Base-by-base conservation (phyloP, 805 yeast species). In the Barnettozyma botsteinii region DNA sequence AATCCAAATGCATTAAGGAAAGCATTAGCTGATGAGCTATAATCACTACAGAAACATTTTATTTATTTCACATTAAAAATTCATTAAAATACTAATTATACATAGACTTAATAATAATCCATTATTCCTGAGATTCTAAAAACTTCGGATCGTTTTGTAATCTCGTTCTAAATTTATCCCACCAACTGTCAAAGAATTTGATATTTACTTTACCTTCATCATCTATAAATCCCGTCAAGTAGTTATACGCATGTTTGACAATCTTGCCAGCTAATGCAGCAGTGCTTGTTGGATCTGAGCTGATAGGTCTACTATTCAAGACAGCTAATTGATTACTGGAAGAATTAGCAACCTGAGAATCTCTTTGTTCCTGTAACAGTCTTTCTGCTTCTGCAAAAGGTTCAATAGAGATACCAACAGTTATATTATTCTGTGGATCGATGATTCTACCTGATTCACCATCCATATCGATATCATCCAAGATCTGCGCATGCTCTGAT, bases 241-340 rank as follows among this genome's bases (percentile, higher is more conserved):
- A 93, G 57, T 93, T 89, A 63, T 91, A 93, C 2, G 97, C 97
- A 60, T 93, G 87, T 28, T 80, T 80, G 17, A 93, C 94, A 42
- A 93, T 87, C 57, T 85, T 85, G 46, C 84, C 85, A 2, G 97
- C 96, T 42, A 91, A 60, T 0, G 65, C 64, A 2, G 87, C 83
- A 2, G 79, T 70, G 19, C 66, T 59, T 9, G 58, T 50, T 2
- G 78, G 70, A 21, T 67, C 38, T 4, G 38, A 12, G 4, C 5
- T 56, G 5, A 61, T 45, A 42, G 48, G 64, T 17, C 26, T 27
- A 3, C 18, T 22, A 52, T 51, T 57, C 38, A 52, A 53, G 38
- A 51, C 54, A 55, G 35, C 62, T 26, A 40, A 13, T 56, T 19
- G 56, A 58, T 14, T 61, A 51, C 38, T 49, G 40, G 28, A 57